Evolutionary conservation across 78 protist genomes (phyloP), one percentile per base, ranked within the genome.

Genomic region (Dictyostelium brefeldianum): DNA sequence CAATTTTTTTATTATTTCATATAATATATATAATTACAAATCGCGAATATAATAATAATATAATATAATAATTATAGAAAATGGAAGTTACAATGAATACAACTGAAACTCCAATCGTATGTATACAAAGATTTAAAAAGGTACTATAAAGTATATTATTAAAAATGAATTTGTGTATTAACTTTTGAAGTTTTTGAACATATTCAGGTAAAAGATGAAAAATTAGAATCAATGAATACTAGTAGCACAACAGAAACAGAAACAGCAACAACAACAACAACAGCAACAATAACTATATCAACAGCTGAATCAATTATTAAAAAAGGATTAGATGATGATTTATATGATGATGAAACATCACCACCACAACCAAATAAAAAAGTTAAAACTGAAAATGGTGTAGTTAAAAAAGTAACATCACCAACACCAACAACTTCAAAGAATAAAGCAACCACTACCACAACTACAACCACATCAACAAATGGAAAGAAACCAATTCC

Each of bases 401-500:
- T 22, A 1, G 5, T 14, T 14, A 27, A 25, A 10, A 75, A 48
- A 25, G 64, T 54, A n/a, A 12, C 9, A 48, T 3, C 81, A 74
- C 43, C 43, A n/a, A 22, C 15, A 48, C 25, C 31, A 50, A 9
- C 48, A 48, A 0, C 22, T 43, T 5, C 79, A 4, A 3, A 22
- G 11, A 71, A 80, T 12, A 56, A 56, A 29, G 10, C 92, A 36
- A 43, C 81, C 22, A 74, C 91, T 43, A 41, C 81, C 18, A 71
- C 69, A 29, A 71, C 90, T 22, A 43, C 89, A 18, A 77, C 65
- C 2, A 51, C 64, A 6, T 4, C 84, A 31, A 18, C 27, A 6
- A 62, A 62, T 62, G 70, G 70, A 62, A 62, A 62, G 36, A 62
- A 62, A 25, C 18, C 41, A 62, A 7, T 5, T 10, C 51, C 78